Percentiles rank a stretch among this genome's conserved stretches.
Evolutionary conservation across 208 protist genomes (phyloP).

Genomic region (Acanthamoeba sp.): DNA sequence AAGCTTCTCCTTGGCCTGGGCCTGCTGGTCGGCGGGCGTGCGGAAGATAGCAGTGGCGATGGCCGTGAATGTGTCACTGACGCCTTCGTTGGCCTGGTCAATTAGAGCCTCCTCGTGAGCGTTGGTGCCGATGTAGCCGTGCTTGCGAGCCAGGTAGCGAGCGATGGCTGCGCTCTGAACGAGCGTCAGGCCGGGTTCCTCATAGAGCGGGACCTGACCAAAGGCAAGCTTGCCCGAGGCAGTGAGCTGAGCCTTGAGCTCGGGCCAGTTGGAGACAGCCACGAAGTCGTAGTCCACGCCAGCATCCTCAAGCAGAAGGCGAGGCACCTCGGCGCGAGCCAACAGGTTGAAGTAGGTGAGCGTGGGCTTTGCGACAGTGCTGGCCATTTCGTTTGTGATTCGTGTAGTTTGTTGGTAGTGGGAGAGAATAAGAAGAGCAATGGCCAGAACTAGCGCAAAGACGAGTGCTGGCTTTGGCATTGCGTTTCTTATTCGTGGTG

Average conservation of each 20-base stretch:
- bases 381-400: background rate
- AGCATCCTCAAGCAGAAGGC: background rate
- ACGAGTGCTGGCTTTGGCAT: too few species aligned
- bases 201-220: constrained; percentile 51
- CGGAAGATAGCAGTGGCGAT: background rate
- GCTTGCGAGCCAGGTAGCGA: constrained; percentile 18
- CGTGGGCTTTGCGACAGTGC: background rate
- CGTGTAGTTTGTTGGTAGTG: too few species aligned
- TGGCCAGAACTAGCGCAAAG: too few species aligned
- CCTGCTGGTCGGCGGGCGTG: background rate
- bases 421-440: too few species aligned
- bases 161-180: constrained; percentile 45
- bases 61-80: background rate
- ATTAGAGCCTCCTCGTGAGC: constrained; percentile 3
- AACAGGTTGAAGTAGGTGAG: constrained; percentile 50
- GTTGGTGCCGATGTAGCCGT: constrained; percentile 36
- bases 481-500: too few species aligned
- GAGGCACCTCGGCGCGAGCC: background rate
- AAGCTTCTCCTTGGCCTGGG: background rate
- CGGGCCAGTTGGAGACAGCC: constrained; percentile 8
- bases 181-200: constrained; percentile 47
- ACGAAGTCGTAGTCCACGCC: constrained; percentile 54
- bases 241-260: background rate
- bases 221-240: background rate
- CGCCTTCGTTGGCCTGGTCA: constrained; percentile 27